phyloP scores from a whole-genome alignment of 2,329 filamentous ascomycete genomes.

The Emmonsiellopsis sp. region DNA sequence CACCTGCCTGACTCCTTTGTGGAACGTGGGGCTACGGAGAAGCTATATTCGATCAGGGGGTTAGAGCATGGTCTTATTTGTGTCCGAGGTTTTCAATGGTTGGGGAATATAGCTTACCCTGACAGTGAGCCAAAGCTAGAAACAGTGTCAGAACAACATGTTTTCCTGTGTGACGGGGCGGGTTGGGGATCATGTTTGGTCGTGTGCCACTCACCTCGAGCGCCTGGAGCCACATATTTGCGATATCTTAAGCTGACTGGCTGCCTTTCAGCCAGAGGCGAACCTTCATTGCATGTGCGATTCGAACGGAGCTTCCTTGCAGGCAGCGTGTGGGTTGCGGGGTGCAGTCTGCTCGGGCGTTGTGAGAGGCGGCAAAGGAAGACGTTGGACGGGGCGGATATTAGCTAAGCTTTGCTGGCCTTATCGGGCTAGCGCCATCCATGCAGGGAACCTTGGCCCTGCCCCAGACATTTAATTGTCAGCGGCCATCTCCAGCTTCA shows the following conservation, averaged over 20 bases:
- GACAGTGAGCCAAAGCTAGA: slow-evolving; percentile 27
- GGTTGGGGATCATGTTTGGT: not conserved
- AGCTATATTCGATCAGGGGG: slow-evolving; percentile 20
- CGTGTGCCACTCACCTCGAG: slow-evolving; percentile 25
- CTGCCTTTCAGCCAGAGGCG: slow-evolving; percentile 8
- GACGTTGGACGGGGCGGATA: too few species aligned
- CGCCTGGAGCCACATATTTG: slow-evolving; percentile 18
- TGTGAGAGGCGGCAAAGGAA: too few species aligned
- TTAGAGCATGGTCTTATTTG: not conserved
- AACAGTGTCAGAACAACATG: slow-evolving; percentile 6
- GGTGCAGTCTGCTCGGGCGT: too few species aligned
- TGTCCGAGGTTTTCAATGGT: not conserved
- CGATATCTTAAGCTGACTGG: not conserved
- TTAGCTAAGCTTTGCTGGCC: not conserved
- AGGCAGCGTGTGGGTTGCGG: too few species aligned
- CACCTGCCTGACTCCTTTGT: slow-evolving; percentile 33
- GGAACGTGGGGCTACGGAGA: slow-evolving; percentile 34
- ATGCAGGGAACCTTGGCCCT: too few species aligned
- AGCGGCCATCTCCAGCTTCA: too few species aligned
- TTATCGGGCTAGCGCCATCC: not conserved
- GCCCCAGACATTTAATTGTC: too few species aligned
- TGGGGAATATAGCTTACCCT: slow-evolving; percentile 20
- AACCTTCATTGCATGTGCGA: not conserved
- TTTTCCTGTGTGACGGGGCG: not conserved
- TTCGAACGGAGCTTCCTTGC: not conserved